Evolutionary conservation across 306 rosid species (phyloP), one percentile per base, ranked within the genome.

Genomic region (Vachellia pachyceras): DNA sequence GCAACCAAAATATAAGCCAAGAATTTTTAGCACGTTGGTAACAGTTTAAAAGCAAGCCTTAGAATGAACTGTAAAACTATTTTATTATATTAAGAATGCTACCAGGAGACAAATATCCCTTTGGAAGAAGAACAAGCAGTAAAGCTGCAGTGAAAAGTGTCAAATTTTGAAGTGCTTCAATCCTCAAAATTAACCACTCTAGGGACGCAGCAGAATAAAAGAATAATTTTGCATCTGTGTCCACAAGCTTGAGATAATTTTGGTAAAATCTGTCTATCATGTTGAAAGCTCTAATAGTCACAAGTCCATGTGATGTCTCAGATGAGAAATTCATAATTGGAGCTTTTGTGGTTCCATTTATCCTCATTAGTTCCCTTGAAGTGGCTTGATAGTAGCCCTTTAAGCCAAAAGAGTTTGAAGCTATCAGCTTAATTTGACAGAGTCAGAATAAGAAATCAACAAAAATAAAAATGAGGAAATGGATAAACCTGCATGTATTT

Each of bases 281-380:
- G 72, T 83, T 78, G 63, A 91, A 94, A 61, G 95, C 90, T 92
- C 98, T 85, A 25, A 92, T 72, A 35, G 97, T 94, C 69, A 92
- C 90, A 35, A 80, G 92, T 58, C 98, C 98, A 41, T 85, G 91
- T 58, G 98, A 85, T 74, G 97, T 92, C 89, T 92, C 95, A 0
- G 94, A 73, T 72, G 92, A 90, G 86, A 79, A 91, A 77, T 94
- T 92, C 90, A 90, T 88, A 20, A 91, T 84, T 41, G 95, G 98
- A 79, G 98, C 97, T 84, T 94, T 94, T 44, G 97, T 89, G 60
- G 92, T 92, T 86, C 98, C 97, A 82, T 92, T 94, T 71, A 94
- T 92, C 78, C 97, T 84, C 68, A 90, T 84, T 69, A 92, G 80
- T 82, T 94, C 97, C 73, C 91, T 89, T 5, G 92, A 90, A 22